A percentile compares a stretch with the other conserved stretches of the same genome.
These are phyloP conservation scores for Arthrinium phaeospermum DNA, from an alignment of 2,329 filamentous ascomycete genomes.

Conservation along the genomic window DNA sequence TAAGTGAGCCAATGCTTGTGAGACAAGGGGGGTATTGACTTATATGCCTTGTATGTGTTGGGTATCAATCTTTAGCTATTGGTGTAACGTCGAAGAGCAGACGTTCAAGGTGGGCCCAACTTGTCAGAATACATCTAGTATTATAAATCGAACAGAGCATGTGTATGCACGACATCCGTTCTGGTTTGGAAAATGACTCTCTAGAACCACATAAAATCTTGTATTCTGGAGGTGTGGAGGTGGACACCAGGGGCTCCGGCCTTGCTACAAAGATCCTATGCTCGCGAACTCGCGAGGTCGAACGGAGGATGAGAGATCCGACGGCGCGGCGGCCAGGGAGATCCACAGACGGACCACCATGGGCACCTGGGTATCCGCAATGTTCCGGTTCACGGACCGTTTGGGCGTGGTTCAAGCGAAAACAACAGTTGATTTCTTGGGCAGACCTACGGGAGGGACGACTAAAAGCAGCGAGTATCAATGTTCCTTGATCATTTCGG, in stretches of 20 bases:
- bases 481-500: background rate
- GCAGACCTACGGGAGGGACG: background rate
- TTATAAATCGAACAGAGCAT: background rate
- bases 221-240: background rate
- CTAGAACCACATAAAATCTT: background rate
- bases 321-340: background rate
- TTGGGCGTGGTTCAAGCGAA: background rate
- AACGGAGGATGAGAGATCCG: background rate
- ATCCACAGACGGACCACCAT: conserved; percentile 17
- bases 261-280: background rate
- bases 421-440: background rate
- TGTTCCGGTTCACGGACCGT: conserved; percentile 1
- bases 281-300: background rate
- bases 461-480: background rate
- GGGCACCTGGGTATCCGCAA: background rate
- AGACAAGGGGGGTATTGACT: too few species aligned
- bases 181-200: background rate
- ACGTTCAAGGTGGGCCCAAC: background rate
- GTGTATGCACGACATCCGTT: background rate
- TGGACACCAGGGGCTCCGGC: background rate
- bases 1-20: too few species aligned
- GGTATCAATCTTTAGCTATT: too few species aligned
- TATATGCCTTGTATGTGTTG: too few species aligned
- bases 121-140: background rate
- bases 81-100: too few species aligned